A percentile compares a stretch with the other conserved stretches of the same genome.
Conservation (phyloP, 352 stramenopile species). For the Pythium phragmiticola region DNA sequence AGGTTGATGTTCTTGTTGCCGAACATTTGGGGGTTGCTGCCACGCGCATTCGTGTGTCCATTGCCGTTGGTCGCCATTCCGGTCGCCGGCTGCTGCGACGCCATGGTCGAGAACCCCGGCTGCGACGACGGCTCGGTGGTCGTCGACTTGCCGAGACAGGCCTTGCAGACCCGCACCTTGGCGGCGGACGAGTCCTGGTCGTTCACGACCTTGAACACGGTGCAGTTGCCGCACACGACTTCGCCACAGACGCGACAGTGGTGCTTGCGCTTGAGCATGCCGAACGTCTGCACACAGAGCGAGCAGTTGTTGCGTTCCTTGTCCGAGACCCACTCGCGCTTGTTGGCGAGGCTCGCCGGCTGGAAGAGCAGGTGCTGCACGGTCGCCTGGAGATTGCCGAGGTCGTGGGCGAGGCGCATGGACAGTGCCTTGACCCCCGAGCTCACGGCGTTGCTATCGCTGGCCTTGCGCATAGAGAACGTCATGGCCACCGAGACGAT, state of each 20-base stretch:
- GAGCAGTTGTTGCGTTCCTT: constrained; percentile 76
- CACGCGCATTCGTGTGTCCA: constrained; percentile 5
- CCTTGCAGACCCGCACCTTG: constrained; percentile 81
- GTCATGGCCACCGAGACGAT: constrained; percentile 70
- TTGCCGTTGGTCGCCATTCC: background rate
- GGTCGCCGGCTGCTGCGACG: constrained; percentile 1
- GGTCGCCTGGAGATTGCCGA: constrained; percentile 50
- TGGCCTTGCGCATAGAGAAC: constrained; percentile 76
- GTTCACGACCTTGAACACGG: constrained; percentile 75
- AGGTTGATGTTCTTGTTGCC: constrained; percentile 31
- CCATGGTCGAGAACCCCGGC: constrained; percentile 7
- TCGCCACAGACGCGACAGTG: constrained; percentile 87
- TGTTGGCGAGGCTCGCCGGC: constrained; percentile 50
- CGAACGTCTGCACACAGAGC: constrained; percentile 74
- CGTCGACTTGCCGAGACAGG: constrained; percentile 65
- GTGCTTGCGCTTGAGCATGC: constrained; percentile 80
- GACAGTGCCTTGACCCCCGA: constrained; percentile 66
- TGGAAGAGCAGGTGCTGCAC: constrained; percentile 78
- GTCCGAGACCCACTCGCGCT: constrained; percentile 83
- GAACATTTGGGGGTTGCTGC: constrained; percentile 16
- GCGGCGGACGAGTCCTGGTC: constrained; percentile 38
- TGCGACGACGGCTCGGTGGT: constrained; percentile 25
- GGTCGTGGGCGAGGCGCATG: constrained; percentile 57
- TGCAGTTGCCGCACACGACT: constrained; percentile 82
- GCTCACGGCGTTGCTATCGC: constrained; percentile 62